Conservation (phyloP, 345 rosid species). For the Salix viminalis region DNA sequence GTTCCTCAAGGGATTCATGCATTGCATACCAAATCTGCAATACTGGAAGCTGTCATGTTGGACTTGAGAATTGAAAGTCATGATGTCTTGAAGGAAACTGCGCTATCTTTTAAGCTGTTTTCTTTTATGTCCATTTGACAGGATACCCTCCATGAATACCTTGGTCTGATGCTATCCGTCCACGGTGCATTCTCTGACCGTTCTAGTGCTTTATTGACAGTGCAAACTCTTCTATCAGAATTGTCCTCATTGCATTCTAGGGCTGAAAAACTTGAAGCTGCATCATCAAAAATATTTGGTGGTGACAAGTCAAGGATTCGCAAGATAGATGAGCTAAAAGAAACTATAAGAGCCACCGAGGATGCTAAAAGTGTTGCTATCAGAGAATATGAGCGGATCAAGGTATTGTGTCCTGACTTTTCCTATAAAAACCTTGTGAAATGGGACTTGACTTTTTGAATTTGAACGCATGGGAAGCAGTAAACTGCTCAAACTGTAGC, state of each 20-base stretch:
- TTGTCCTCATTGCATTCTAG: conserved; percentile 62
- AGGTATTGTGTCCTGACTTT: conserved; percentile 39
- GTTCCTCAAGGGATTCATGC: too few species aligned
- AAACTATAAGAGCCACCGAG: conserved; percentile 70
- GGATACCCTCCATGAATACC: conserved; percentile 91
- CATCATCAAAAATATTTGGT: conserved; percentile 91
- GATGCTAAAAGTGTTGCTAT: conserved; percentile 83
- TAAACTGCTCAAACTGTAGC: too few species aligned
- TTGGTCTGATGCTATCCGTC: conserved; percentile 83
- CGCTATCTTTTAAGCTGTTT: neutral
- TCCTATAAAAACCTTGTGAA: neutral
- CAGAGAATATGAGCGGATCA: conserved; percentile 83
- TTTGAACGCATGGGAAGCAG: too few species aligned
- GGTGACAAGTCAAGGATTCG: conserved; percentile 93
- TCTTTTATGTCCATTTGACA: conserved; percentile 22
- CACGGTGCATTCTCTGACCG: conserved; percentile 88
- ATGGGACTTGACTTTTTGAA: too few species aligned
- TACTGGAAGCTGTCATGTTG: neutral
- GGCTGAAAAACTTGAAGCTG: conserved; percentile 88
- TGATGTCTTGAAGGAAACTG: neutral
- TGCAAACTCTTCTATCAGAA: conserved; percentile 86
- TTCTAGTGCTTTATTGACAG: conserved; percentile 78
- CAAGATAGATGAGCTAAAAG: conserved; percentile 83
- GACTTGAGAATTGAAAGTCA: neutral
- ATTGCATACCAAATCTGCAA: neutral